phyloP scores from a whole-genome alignment of 2,329 filamentous ascomycete species.

The Clarireedia paspali region DNA sequence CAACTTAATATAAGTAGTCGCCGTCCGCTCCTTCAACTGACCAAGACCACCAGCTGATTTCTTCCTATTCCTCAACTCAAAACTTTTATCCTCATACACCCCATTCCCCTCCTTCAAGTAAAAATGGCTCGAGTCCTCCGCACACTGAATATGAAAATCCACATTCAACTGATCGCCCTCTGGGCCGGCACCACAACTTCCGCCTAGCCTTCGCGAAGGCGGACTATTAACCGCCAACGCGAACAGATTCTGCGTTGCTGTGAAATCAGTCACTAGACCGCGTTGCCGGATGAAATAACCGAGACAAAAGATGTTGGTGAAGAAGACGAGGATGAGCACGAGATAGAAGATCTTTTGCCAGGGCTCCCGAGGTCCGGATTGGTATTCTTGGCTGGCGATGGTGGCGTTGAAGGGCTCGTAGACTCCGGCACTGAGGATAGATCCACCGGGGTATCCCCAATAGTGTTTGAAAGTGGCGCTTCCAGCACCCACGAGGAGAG shows the following conservation, averaged over 20 bases:
- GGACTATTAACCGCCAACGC: constrained; percentile 61
- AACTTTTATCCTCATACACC: not conserved
- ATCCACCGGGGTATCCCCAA: constrained; percentile 38
- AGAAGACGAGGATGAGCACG: constrained; percentile 56
- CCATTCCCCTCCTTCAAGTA: constrained; percentile 38
- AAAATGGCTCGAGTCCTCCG: constrained; percentile 43
- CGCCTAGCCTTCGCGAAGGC: constrained; percentile 41
- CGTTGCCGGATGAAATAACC: constrained; percentile 47
- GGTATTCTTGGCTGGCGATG: constrained; percentile 60
- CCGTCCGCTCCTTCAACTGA: not conserved
- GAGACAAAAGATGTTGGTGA: constrained; percentile 59
- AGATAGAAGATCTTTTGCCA: constrained; percentile 64
- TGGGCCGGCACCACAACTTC: constrained; percentile 49
- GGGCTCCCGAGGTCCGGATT: constrained; percentile 50
- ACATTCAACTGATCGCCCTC: constrained; percentile 27
- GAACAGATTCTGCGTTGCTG: constrained; percentile 70
- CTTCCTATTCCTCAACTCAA: constrained; percentile 10
- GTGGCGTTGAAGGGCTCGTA: constrained; percentile 56
- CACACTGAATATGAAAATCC: constrained; percentile 36
- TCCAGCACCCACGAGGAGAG: constrained; percentile 52
- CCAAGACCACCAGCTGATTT: too few species aligned
- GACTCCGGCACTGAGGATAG: constrained; percentile 36
- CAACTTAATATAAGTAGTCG: constrained; percentile 18
- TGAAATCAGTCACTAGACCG: constrained; percentile 68
- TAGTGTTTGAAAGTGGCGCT: constrained; percentile 53